Evolutionary conservation across 176 grass and related monocot genomes (phyloP).

Genomic region (Elymus sibiricus): DNA sequence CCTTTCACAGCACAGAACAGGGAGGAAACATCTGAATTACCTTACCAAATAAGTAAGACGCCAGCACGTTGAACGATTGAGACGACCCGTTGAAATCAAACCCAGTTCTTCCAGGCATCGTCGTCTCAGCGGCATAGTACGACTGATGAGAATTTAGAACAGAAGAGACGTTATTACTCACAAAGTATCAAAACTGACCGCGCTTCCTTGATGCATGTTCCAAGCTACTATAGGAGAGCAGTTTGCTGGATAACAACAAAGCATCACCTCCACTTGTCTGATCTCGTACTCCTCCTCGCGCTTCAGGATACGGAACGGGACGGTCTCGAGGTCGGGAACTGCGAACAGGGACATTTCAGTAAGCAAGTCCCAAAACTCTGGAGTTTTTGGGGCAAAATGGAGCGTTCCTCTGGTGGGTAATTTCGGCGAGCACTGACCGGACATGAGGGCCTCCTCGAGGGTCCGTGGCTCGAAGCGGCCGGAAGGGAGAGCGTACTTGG

Average conservation of each 20-base stretch:
- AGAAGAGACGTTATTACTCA: neutral
- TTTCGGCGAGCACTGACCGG: constrained; percentile 36
- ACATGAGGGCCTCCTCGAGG: constrained; percentile 90
- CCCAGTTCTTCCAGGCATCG: constrained; percentile 65
- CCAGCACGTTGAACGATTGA: constrained; percentile 80
- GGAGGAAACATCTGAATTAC: constrained; percentile 44
- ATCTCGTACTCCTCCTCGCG: constrained; percentile 68
- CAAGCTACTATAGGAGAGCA: neutral
- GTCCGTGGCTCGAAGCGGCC: constrained; percentile 55
- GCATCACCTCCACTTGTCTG: constrained; percentile 78
- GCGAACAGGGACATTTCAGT: neutral
- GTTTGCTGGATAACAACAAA: neutral
- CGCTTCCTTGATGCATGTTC: neutral
- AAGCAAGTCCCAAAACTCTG: neutral
- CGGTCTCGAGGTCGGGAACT: constrained; percentile 85
- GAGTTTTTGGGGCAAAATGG: neutral
- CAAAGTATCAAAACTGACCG: neutral
- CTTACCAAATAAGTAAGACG: constrained; percentile 91
- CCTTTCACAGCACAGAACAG: neutral
- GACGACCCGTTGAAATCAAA: constrained; percentile 87
- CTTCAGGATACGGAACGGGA: constrained; percentile 65
- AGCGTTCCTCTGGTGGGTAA: neutral
- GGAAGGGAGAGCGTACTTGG: constrained; percentile 69
- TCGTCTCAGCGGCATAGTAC: constrained; percentile 78
- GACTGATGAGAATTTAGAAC: constrained; percentile 34